Percentiles rank a stretch among this genome's conserved stretches.
These are phyloP conservation scores for Kuraishia ogatae DNA, from an alignment of 805 yeast genomes.

Conservation along the genomic window DNA sequence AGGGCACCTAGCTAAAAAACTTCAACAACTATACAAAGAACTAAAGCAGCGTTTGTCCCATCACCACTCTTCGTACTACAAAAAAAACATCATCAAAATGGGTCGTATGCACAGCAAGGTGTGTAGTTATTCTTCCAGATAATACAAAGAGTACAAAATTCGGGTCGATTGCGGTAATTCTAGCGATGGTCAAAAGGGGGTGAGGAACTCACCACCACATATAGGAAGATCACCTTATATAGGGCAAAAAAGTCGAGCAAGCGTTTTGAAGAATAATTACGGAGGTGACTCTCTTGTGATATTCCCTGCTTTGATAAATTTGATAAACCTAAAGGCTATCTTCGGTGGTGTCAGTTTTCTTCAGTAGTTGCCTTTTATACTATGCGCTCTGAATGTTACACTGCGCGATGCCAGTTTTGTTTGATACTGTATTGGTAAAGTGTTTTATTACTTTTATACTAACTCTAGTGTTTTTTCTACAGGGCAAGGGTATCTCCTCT, in stretches of 20 bases:
- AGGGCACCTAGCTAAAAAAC: not conserved
- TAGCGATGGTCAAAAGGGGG: not conserved
- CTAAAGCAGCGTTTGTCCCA: not conserved
- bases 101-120: slow-evolving; percentile 99
- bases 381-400: slow-evolving; percentile 5
- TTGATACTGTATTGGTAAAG: slow-evolving; percentile 21
- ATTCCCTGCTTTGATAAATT: not conserved
- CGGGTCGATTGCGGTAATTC: slow-evolving; percentile 23
- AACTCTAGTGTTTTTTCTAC: slow-evolving; percentile 24
- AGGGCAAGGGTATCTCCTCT: slow-evolving; percentile 99
- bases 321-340: not conserved
- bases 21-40: not conserved
- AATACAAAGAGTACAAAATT: slow-evolving; percentile 18
- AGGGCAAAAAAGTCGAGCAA: not conserved
- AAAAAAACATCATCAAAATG: slow-evolving; percentile 58
- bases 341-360: not conserved
- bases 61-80: not conserved
- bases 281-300: slow-evolving; percentile 2
- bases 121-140: slow-evolving; percentile 34
- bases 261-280: not conserved
- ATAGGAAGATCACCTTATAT: not conserved
- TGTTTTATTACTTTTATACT: slow-evolving; percentile 23
- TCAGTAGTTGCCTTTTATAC: not conserved
- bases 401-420: slow-evolving; percentile 48
- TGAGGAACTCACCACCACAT: not conserved